phyloP scores from a whole-genome alignment of 2,329 filamentous ascomycete genomes.

The Metarhizium brunneum region DNA sequence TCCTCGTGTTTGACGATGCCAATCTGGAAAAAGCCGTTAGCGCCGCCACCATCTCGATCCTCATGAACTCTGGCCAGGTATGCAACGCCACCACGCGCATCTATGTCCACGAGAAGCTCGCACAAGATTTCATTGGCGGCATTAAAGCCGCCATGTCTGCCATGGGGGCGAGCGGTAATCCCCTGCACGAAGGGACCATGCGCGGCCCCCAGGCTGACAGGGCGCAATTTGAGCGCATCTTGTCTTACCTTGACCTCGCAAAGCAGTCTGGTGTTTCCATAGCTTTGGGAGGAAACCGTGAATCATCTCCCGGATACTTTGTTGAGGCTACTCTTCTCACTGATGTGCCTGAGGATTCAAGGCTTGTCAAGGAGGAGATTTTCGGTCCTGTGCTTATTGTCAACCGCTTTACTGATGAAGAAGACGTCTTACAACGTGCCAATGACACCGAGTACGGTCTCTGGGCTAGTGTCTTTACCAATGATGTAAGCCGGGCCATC shows the following conservation, averaged over 20 bases:
- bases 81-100: constrained; percentile 51
- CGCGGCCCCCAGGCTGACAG: constrained; percentile 42
- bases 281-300: constrained; percentile 8
- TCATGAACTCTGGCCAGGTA: constrained; percentile 46
- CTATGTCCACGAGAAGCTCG: constrained; percentile 45
- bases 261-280: constrained; percentile 25
- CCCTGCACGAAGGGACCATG: constrained; percentile 19
- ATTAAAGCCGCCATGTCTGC: constrained; percentile 41
- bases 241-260: constrained; percentile 35
- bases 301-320: constrained; percentile 15
- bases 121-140: constrained; percentile 45
- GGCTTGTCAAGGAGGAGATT: constrained; percentile 50
- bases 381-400: constrained; percentile 56
- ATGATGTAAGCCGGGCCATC: constrained; percentile 37
- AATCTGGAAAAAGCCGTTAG: constrained; percentile 56
- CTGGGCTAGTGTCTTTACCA: constrained; percentile 46
- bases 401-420: constrained; percentile 29
- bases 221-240: constrained; percentile 37
- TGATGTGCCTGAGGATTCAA: constrained; percentile 18
- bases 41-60: constrained; percentile 32
- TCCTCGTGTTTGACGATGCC: constrained; percentile 56
- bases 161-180: constrained; percentile 23
- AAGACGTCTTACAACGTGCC: constrained; percentile 21
- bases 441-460: constrained; percentile 45
- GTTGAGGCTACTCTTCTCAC: constrained; percentile 20